Percentiles rank a stretch among this genome's conserved stretches.
phyloP scores from a whole-genome alignment of 768 basidiomycete species.

The Suillus occidentalis region DNA sequence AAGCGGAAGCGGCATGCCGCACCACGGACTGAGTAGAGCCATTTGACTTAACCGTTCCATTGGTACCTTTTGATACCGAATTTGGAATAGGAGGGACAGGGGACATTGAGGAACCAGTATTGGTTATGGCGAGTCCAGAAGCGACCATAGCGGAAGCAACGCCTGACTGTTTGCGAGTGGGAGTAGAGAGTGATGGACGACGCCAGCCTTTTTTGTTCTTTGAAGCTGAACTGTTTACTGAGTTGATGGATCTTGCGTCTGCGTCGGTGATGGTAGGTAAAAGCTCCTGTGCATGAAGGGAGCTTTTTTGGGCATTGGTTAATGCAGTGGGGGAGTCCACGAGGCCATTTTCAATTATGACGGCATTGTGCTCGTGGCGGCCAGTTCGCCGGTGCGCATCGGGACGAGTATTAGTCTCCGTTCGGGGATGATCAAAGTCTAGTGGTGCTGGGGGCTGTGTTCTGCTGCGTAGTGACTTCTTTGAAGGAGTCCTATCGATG shows the following conservation, averaged over 20 bases:
- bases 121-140: constrained; percentile 63
- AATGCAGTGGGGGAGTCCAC: constrained; percentile 24
- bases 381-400: constrained; percentile 15
- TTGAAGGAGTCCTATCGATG: constrained; percentile 21
- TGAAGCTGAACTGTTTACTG: constrained; percentile 25
- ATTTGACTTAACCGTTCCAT: constrained; percentile 13
- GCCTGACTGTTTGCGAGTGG: constrained; percentile 45
- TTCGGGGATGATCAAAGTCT: constrained; percentile 17
- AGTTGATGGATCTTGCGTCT: constrained; percentile 28
- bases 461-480: constrained; percentile 23
- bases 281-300: constrained; percentile 18
- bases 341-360: constrained; percentile 8
- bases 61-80: constrained; percentile 20
- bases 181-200: constrained; percentile 14
- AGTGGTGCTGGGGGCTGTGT: constrained; percentile 33
- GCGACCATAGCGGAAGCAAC: constrained; percentile 25
- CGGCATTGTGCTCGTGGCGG: constrained; percentile 22
- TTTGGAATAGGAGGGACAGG: constrained; percentile 36
- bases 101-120: constrained; percentile 49
- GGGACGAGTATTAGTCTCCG: neutral
- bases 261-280: constrained; percentile 18
- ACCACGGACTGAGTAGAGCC: constrained; percentile 7
- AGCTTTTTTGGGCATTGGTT: constrained; percentile 11
- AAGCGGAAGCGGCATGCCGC: constrained; percentile 8
- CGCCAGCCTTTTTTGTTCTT: constrained; percentile 23